Evolutionary conservation across 345 rosid species (phyloP).

Genomic region (Eutrema japonicum): DNA sequence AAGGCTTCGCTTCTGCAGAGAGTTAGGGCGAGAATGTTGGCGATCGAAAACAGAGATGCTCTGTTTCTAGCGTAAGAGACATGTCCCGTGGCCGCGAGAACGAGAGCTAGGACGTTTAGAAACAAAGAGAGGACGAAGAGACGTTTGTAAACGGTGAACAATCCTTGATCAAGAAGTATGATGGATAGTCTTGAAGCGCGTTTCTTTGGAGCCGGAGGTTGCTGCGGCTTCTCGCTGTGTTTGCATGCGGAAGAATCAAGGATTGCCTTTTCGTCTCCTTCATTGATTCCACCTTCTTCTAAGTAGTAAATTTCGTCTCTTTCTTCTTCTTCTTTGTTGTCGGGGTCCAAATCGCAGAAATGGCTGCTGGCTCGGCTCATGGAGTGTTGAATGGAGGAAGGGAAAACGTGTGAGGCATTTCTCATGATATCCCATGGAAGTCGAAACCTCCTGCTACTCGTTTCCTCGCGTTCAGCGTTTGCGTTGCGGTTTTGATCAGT

Average conservation of each 20-base stretch:
- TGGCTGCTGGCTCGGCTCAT: conserved; percentile 67
- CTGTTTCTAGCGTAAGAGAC: conserved; percentile 70
- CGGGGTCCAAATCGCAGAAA: conserved; percentile 66
- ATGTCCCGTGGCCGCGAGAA: conserved; percentile 62
- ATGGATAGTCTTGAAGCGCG: conserved; percentile 63
- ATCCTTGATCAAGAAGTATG: conserved; percentile 81
- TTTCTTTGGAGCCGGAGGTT: conserved; percentile 51
- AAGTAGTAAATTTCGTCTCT: conserved; percentile 39
- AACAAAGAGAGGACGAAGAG: conserved; percentile 57
- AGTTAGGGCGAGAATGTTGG: conserved; percentile 68
- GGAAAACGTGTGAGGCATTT: conserved; percentile 48
- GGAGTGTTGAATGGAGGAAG: conserved; percentile 51
- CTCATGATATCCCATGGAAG: conserved; percentile 48
- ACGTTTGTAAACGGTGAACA: conserved; percentile 77
- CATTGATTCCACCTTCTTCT: conserved; percentile 51
- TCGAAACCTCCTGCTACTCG: conserved; percentile 38
- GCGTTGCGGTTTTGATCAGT: conserved; percentile 33
- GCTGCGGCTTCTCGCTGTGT: conserved; percentile 44
- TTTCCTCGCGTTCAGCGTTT: conserved; percentile 24
- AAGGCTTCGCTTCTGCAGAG: conserved; percentile 83
- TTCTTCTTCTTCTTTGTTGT: conserved; percentile 35
- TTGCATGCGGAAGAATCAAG: conserved; percentile 43
- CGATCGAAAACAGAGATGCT: conserved; percentile 67
- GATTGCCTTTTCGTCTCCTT: conserved; percentile 34
- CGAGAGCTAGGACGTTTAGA: conserved; percentile 57